A percentile compares a stretch with the other conserved stretches of the same genome.
Evolutionary conservation across 2,329 filamentous ascomycete genomes (phyloP).

Genomic region (Pezicula carpinea): DNA sequence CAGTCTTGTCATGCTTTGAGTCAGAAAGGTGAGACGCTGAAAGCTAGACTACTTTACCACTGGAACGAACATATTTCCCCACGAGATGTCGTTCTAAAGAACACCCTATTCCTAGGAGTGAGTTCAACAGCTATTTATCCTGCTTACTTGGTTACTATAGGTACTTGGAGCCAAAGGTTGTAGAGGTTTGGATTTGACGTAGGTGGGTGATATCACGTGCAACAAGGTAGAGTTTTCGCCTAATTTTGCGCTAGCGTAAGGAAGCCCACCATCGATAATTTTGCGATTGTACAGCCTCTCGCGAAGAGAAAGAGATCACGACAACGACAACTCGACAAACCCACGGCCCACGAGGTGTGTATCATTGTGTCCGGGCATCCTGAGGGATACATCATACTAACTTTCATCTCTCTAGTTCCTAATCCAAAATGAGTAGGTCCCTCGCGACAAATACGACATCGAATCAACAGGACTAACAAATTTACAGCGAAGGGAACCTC

Average conservation of each 20-base stretch:
- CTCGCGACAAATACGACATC: neutral
- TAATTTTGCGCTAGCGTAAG: neutral
- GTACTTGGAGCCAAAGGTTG: neutral
- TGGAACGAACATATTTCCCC: too few species aligned
- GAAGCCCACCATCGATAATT: neutral
- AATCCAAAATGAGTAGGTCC: slow-evolving; percentile 30
- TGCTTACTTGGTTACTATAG: neutral
- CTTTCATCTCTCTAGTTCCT: slow-evolving; percentile 16
- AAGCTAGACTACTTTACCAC: too few species aligned
- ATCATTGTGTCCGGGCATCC: slow-evolving; percentile 1
- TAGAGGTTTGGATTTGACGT: too few species aligned
- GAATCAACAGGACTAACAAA: slow-evolving; percentile 15
- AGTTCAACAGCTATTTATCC: too few species aligned
- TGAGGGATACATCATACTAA: slow-evolving; percentile 4
- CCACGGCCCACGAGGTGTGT: slow-evolving; percentile 17
- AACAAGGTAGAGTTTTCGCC: neutral
- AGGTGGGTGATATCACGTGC: too few species aligned
- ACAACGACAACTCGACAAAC: slow-evolving; percentile 20
- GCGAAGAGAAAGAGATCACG: slow-evolving; percentile 1
- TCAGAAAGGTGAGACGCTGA: too few species aligned
- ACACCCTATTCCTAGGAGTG: too few species aligned
- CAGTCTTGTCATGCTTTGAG: too few species aligned
- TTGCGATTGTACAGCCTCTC: neutral
- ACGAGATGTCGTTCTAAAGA: too few species aligned
- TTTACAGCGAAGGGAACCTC: slow-evolving; percentile 28